Evolutionary conservation across 2,329 filamentous ascomycete species (phyloP).

Genomic region (Colletotrichum scovillei): DNA sequence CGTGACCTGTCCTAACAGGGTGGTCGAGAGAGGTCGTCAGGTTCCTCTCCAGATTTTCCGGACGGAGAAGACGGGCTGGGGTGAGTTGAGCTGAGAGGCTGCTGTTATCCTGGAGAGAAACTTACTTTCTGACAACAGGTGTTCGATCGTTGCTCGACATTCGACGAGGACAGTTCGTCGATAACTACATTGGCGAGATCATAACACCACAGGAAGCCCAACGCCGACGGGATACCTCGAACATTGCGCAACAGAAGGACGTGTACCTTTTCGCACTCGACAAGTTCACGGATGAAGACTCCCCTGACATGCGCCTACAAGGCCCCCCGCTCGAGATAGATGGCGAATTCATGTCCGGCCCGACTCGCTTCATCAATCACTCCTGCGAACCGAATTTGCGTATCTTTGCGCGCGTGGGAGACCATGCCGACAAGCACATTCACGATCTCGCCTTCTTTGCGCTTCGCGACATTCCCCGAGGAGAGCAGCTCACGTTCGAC

Average conservation of each 20-base stretch:
- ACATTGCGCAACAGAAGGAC: conserved; percentile 72
- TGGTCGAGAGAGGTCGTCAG: conserved; percentile 79
- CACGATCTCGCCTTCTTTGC: conserved; percentile 85
- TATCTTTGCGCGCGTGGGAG: conserved; percentile 83
- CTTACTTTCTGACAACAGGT: conserved; percentile 50
- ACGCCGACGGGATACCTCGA: conserved; percentile 67
- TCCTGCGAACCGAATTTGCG: conserved; percentile 82
- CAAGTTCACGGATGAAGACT: conserved; percentile 75
- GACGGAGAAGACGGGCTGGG: conserved; percentile 80
- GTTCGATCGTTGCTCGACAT: conserved; percentile 74
- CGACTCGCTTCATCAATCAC: conserved; percentile 86
- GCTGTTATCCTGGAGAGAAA: background rate
- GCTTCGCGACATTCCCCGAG: conserved; percentile 70
- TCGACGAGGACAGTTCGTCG: conserved; percentile 80
- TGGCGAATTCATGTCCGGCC: conserved; percentile 82
- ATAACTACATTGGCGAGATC: conserved; percentile 80
- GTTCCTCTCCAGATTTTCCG: conserved; percentile 82
- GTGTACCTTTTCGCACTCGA: conserved; percentile 85
- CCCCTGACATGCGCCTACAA: conserved; percentile 66
- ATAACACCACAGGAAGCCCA: conserved; percentile 74
- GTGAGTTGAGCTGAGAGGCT: conserved; percentile 50
- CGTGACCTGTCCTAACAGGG: conserved; percentile 74
- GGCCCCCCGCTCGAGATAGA: conserved; percentile 70
- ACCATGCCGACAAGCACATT: conserved; percentile 78
- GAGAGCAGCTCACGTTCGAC: conserved; percentile 82